phyloP scores from a whole-genome alignment of 2,329 filamentous ascomycete species.

The Escovopsis weberi region DNA sequence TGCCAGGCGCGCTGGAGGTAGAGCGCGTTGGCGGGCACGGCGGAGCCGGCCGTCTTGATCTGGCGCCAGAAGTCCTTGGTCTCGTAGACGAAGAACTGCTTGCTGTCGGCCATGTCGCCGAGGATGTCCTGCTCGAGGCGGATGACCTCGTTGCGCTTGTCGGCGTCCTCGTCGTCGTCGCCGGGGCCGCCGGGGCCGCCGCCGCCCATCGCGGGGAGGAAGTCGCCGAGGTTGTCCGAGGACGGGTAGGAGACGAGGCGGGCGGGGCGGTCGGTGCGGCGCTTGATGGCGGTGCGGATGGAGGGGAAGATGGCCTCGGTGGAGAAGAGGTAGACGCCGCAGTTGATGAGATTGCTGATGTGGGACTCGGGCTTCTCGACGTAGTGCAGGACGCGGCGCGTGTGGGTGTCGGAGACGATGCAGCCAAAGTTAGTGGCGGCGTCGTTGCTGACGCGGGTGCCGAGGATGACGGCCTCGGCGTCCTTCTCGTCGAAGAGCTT shows the following conservation, averaged over 20 bases:
- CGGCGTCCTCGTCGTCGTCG: slow-evolving; percentile 44
- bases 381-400: slow-evolving; percentile 91
- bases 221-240: slow-evolving; percentile 75
- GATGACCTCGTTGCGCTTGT: slow-evolving; percentile 72
- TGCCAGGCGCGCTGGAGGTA: slow-evolving; percentile 94
- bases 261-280: slow-evolving; percentile 69
- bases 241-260: slow-evolving; percentile 91
- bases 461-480: slow-evolving; percentile 90
- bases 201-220: slow-evolving; percentile 27
- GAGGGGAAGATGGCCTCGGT: slow-evolving; percentile 94
- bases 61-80: slow-evolving; percentile 99
- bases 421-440: slow-evolving; percentile 94
- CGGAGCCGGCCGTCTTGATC: slow-evolving; percentile 97
- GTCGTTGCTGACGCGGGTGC: slow-evolving; percentile 80
- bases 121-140: slow-evolving; percentile 95
- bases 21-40: slow-evolving; percentile 88
- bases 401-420: slow-evolving; percentile 89
- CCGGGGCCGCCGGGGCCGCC: slow-evolving; percentile 3
- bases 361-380: slow-evolving; percentile 95
- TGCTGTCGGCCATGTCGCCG: slow-evolving; percentile 87
- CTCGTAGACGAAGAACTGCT: slow-evolving; percentile 96
- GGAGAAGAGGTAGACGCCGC: slow-evolving; percentile 93
- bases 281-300: slow-evolving; percentile 89
- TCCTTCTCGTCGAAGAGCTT: slow-evolving; percentile 88
- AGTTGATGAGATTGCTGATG: slow-evolving; percentile 98